Evolutionary conservation across 1,284 basidiomycete species (phyloP).

Genomic region (Heterobasidion irregulare): DNA sequence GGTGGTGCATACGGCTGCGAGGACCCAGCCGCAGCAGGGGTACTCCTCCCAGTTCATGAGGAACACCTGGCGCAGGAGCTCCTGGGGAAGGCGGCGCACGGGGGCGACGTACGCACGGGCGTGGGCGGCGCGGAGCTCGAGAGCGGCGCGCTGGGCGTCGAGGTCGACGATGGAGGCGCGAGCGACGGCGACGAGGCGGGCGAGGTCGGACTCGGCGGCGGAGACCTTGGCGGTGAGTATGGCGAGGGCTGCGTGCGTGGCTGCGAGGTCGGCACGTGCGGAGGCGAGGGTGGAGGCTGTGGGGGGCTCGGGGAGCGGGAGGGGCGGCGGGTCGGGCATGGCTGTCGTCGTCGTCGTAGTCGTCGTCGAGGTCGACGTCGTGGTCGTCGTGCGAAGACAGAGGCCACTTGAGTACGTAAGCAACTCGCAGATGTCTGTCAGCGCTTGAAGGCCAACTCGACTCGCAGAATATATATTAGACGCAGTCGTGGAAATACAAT

Average conservation of each 20-base stretch:
- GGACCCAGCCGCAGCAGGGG: conserved; percentile 61
- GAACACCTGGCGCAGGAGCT: conserved; percentile 60
- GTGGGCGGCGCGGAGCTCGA: conserved; percentile 40
- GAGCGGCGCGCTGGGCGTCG: conserved; percentile 32
- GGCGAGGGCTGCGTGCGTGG: conserved; percentile 11
- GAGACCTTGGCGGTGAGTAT: conserved; percentile 22
- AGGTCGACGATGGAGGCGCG: conserved; percentile 43
- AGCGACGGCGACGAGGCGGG: conserved; percentile 47
- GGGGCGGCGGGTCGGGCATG: too few relatives aligned
- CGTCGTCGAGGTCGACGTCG: not conserved
- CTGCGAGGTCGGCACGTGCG: conserved; percentile 30
- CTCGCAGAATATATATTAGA: too few relatives aligned
- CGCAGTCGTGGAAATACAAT: too few relatives aligned
- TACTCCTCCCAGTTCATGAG: conserved; percentile 56
- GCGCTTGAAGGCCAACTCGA: too few relatives aligned
- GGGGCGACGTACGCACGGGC: conserved; percentile 58
- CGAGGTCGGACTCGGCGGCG: conserved; percentile 42
- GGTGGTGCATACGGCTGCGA: conserved; percentile 50
- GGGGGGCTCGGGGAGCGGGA: conserved; percentile 35
- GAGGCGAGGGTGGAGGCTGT: conserved; percentile 39
- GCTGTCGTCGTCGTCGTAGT: conserved; percentile 2
- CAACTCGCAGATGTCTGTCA: too few relatives aligned
- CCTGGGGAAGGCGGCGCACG: conserved; percentile 55
- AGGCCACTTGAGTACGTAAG: too few relatives aligned
- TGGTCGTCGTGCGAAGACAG: too few relatives aligned